phyloP scores from a whole-genome alignment of 108 stramenopile species.

The Cylindrotheca fusiformis region DNA sequence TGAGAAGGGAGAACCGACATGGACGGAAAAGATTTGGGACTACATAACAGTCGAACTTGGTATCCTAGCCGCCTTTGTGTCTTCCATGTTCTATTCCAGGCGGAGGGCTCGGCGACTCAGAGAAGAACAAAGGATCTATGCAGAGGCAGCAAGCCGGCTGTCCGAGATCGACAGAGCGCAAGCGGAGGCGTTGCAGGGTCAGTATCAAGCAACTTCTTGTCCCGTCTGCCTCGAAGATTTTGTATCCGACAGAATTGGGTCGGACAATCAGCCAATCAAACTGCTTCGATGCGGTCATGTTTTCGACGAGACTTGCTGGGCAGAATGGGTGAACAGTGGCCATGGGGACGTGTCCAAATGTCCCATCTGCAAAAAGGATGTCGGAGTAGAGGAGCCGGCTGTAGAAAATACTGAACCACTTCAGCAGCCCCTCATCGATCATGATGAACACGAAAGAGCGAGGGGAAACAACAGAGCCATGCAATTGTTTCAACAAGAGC shows the following conservation, averaged over 20 bases:
- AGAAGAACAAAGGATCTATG: conserved; percentile 33
- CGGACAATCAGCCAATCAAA: conserved; percentile 49
- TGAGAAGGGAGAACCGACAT: conserved; percentile 37
- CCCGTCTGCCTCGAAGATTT: conserved; percentile 66
- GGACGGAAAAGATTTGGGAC: conserved; percentile 15
- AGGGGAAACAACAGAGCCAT: conserved; percentile 1
- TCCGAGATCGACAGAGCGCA: conserved; percentile 44
- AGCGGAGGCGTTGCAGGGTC: conserved; percentile 52
- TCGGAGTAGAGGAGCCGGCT: conserved; percentile 13
- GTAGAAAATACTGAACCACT: not conserved
- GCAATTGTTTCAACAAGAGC: conserved; percentile 24
- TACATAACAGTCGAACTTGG: not conserved
- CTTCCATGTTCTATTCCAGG: conserved; percentile 4
- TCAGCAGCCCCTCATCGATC: not conserved
- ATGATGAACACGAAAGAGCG: not conserved
- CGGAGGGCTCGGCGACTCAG: not conserved
- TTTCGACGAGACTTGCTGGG: conserved; percentile 61
- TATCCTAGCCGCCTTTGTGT: conserved; percentile 17
- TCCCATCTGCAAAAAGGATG: conserved; percentile 53
- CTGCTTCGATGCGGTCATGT: conserved; percentile 67
- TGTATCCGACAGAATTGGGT: conserved; percentile 32
- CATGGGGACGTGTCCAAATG: conserved; percentile 39
- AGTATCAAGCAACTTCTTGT: conserved; percentile 47
- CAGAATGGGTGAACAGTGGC: conserved; percentile 45
- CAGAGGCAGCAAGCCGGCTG: conserved; percentile 34